Conservation (phyloP, 2,329 filamentous ascomycete genomes). For the Cladophialophora bantiana region DNA sequence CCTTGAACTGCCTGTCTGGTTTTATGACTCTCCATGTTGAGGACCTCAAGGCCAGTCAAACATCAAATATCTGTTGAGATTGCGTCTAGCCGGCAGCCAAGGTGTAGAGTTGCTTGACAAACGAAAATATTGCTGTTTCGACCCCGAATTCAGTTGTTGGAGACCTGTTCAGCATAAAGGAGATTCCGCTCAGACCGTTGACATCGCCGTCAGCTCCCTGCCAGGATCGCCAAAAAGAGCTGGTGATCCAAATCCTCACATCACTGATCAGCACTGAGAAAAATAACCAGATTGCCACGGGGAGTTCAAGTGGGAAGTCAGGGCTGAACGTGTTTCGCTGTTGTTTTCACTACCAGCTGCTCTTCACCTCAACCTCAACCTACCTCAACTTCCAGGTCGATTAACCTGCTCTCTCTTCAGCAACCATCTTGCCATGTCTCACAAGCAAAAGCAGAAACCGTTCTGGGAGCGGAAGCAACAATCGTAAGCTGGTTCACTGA, state of each 20-base stretch:
- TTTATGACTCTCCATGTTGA: neutral
- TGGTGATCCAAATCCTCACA: neutral
- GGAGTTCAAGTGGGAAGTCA: neutral
- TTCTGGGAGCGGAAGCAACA: slow-evolving; percentile 30
- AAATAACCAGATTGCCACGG: neutral
- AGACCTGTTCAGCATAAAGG: neutral
- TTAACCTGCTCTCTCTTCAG: neutral
- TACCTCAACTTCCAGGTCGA: neutral
- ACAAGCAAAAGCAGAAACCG: slow-evolving; percentile 31
- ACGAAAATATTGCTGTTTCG: neutral
- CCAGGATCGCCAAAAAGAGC: neutral
- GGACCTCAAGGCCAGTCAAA: neutral
- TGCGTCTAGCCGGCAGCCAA: neutral
- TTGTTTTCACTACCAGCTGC: neutral
- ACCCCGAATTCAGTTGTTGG: neutral
- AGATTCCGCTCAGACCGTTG: neutral
- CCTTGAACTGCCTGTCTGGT: neutral
- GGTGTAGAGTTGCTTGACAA: neutral
- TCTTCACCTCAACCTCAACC: neutral
- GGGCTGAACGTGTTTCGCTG: neutral
- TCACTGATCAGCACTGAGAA: neutral
- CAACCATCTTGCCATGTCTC: slow-evolving; percentile 18
- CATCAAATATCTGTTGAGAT: neutral
- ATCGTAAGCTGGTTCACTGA: slow-evolving; percentile 27
- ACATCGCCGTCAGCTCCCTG: neutral